phyloP scores from a whole-genome alignment of 1,139 yeast genomes.

The Yamadazyma conglobata region DNA sequence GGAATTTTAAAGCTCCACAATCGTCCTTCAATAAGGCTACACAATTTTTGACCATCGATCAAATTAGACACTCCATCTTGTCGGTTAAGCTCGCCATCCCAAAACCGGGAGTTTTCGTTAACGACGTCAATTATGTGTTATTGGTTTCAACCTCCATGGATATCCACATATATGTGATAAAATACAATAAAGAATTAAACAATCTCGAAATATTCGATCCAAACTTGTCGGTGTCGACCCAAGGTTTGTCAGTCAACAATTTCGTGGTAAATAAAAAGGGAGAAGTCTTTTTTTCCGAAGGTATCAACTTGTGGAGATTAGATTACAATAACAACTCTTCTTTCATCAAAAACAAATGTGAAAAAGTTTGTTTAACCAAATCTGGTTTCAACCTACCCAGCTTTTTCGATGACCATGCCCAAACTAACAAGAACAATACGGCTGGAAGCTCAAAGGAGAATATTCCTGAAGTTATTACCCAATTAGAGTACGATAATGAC shows the following conservation, averaged over 20 bases:
- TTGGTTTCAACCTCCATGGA: conserved; percentile 79
- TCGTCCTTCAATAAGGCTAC: conserved; percentile 47
- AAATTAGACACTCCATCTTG: conserved; percentile 72
- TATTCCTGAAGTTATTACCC: conserved; percentile 56
- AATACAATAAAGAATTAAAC: conserved; percentile 47
- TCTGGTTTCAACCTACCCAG: conserved; percentile 43
- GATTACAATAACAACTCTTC: conserved; percentile 82
- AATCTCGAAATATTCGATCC: conserved; percentile 77
- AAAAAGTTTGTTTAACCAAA: conserved; percentile 75
- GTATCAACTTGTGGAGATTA: conserved; percentile 81
- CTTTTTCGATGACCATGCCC: conserved; percentile 10
- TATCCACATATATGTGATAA: conserved; percentile 72
- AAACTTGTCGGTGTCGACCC: conserved; percentile 73
- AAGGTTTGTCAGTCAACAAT: conserved; percentile 70
- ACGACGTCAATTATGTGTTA: conserved; percentile 67
- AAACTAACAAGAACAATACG: conserved; percentile 1
- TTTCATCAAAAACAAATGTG: conserved; percentile 84
- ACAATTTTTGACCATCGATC: conserved; percentile 80
- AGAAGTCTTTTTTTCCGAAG: conserved; percentile 81
- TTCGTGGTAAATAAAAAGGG: conserved; percentile 60
- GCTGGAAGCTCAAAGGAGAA: conserved; percentile 12
- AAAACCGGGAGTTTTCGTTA: conserved; percentile 74
- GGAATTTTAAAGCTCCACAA: conserved; percentile 71
- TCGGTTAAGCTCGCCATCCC: conserved; percentile 78
- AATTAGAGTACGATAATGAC: conserved; percentile 70